phyloP scores from a whole-genome alignment of 345 rosid genomes.

The Aegle marmelos region DNA sequence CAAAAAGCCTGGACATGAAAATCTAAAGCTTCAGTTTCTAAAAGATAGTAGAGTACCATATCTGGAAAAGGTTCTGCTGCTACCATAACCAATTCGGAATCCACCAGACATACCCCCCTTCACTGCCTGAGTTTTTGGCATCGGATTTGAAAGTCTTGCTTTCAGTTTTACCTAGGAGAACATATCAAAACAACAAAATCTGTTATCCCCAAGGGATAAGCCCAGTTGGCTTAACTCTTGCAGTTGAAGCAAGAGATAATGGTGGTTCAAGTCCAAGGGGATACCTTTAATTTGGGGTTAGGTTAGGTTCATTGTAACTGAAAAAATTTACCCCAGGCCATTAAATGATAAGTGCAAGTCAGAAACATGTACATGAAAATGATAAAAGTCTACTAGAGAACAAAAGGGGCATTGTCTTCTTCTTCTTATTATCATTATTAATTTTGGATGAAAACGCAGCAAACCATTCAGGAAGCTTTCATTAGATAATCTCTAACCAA shows the following conservation, averaged over 20 bases:
- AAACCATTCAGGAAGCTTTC: background rate
- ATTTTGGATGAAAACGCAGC: background rate
- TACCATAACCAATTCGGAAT: slow-evolving; percentile 42
- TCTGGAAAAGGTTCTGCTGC: slow-evolving; percentile 37
- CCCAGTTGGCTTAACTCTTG: too few species aligned
- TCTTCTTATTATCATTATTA: background rate
- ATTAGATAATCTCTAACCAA: background rate
- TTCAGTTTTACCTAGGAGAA: slow-evolving; percentile 41
- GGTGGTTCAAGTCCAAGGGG: too few species aligned
- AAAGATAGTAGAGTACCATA: slow-evolving; percentile 36
- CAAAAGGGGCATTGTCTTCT: background rate
- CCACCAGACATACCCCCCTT: slow-evolving; percentile 75
- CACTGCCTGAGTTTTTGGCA: slow-evolving; percentile 67
- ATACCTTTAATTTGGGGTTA: too few species aligned
- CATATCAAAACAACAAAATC: slow-evolving; percentile 13
- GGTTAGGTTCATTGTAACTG: too few species aligned
- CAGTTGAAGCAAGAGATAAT: too few species aligned
- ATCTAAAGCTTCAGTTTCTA: slow-evolving; percentile 4
- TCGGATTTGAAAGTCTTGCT: slow-evolving; percentile 70
- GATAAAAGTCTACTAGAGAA: background rate
- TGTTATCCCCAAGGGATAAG: background rate
- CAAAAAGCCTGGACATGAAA: background rate
- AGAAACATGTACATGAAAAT: background rate
- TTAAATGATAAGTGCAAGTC: background rate
- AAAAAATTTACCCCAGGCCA: background rate